Base-by-base conservation (phyloP, 2,329 filamentous ascomycete species). In the Colletotrichum somersetense region DNA sequence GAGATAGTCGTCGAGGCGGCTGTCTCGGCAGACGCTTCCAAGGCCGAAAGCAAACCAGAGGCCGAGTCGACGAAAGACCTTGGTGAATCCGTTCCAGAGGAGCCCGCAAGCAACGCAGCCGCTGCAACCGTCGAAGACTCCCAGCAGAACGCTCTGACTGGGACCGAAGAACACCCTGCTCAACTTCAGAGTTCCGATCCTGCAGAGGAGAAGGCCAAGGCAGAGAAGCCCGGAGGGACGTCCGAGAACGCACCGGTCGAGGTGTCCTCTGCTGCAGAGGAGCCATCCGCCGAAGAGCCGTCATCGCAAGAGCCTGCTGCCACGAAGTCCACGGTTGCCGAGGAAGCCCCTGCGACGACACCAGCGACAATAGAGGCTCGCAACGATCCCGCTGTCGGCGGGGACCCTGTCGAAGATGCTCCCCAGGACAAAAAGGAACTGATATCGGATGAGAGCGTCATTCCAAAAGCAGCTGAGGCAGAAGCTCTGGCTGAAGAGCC, bases 271-370 rank as follows among this genome's bases (percentile, higher is more conserved):
- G 56, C 18, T 1, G 42, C 8, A 5, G 44, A 50, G 30, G 55
- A 62, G 42, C 44, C 30, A 7, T 20, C 63, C 12, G 20, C 10
- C 18, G 30, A 56, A 35, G 50, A n/a, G 16, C 26, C 20, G 11
- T 26, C 30, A 8, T 4, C 42, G 20, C n/a, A 42, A 35, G 66
- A 65, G 18, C 10, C 23, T 48, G 5, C 46, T 8, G 11, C 26
- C 1, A 23, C 26, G 6, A 56, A 67, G 5, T 44, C 46, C 10
- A 6, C 26, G n/a, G 23, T n/a, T 2, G 14, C 33, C 20, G 52
- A 69, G 16, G 61, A 69, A n/a, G 46, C 53, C 30, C n/a, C 33
- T 33, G 57, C 26, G 7, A 40, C 38, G 26, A 40, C n/a, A 6
- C 2, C 14, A 16, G 16, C 16, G 10, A 20, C 50, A 35, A 23